phyloP scores from a whole-genome alignment of 371 early-diverging fungal species.

The Basidiobolus meristosporus region DNA sequence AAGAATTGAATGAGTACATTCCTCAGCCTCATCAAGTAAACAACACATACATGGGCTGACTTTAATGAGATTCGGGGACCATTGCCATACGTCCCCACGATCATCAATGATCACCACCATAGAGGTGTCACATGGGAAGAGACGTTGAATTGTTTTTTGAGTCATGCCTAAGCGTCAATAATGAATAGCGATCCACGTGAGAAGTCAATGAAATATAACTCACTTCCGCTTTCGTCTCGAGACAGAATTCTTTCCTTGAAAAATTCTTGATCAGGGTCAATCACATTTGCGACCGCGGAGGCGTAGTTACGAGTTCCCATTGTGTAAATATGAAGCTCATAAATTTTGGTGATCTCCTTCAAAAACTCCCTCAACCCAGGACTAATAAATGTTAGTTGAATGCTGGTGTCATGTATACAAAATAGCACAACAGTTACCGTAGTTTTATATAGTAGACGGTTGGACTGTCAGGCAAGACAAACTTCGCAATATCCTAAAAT shows the following conservation, averaged over 20 bases:
- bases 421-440: conserved; percentile 15
- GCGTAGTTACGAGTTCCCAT: conserved; percentile 97
- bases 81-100: conserved; percentile 94
- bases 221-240: conserved; percentile 86
- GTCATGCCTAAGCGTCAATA: conserved; percentile 27
- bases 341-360: conserved; percentile 33
- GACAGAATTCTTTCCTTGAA: conserved; percentile 90
- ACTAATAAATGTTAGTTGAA: conserved; percentile 11
- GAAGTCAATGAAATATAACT: conserved; percentile 4
- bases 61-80: conserved; percentile 74
- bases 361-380: conserved; percentile 75
- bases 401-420: too few species aligned
- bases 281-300: conserved; percentile 59
- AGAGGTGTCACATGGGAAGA: conserved; percentile 90
- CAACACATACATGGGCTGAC: conserved; percentile 65
- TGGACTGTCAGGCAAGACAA: conserved; percentile 49
- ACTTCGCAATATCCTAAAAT: conserved; percentile 43
- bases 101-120: conserved; percentile 98
- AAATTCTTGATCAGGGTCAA: conserved; percentile 67
- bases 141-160: conserved; percentile 68
- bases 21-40: background rate
- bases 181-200: background rate
- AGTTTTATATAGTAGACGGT: conserved; percentile 68
- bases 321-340: conserved; percentile 97
- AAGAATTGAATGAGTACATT: background rate